Base-by-base conservation (phyloP, 2,329 filamentous ascomycete species). In the Phyllosticta ampelicida region DNA sequence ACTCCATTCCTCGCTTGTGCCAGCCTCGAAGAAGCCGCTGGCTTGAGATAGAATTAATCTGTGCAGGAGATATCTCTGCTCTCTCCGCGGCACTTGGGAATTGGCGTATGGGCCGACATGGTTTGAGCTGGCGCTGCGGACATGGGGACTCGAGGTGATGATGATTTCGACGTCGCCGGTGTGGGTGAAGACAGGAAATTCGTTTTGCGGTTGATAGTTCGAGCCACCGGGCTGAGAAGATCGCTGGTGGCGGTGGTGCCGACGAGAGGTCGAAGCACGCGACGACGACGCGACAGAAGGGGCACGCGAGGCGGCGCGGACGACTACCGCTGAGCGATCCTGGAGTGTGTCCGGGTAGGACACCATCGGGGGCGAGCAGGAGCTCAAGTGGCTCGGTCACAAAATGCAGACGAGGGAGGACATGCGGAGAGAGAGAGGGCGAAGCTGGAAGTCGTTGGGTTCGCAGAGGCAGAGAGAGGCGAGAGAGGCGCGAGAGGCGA, bases 141-240 rank as follows among this genome's bases (percentile, higher is more conserved):
- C 81, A 30, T 55, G 57, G 11, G 57, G 57, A 48, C 50, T 59
- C 26, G 52, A 51, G 20, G 49, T 53, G 66, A 96, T 82, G 58
- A 92, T 69, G 62, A 97, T 90, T 74, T 97, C 92, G 67, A 96
- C 90, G 73, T 97, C 91, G 68, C 92, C 92, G 44, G 88, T 92
- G 66, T 91, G 86, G 54, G 85, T 85, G 73, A 96, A 97, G 68
- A 95, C 77, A 20, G 92, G 92, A 65, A 96, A 97, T 70, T 96
- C 91, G 70, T 96, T 96, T 68, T 88, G 87, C 49, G 87, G 82
- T 21, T 83, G 75, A 67, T 86, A 85, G 18, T 83, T 81, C 5
- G 79, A 76, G 61, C 86, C 86, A 60, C 89, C 89, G 66, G 86
- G 83, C 69, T 94, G 88, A 16, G 36, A 44, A 53, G 89, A 94